Evolutionary conservation across 2,329 filamentous ascomycete genomes (phyloP).

Genomic region (Sporothrix pallida): DNA sequence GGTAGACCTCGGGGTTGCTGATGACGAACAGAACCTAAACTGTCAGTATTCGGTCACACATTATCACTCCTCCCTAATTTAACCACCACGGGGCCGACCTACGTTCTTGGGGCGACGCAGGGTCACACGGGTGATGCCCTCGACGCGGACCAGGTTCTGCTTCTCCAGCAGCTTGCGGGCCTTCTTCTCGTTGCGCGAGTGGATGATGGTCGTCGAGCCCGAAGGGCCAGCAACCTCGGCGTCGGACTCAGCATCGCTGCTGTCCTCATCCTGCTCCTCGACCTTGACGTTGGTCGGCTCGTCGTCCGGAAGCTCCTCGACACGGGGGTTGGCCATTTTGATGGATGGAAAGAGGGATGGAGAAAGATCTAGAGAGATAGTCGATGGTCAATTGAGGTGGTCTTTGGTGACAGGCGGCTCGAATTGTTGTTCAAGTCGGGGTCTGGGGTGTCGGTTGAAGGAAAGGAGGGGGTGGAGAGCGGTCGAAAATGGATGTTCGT

Average conservation of each 20-base stretch:
- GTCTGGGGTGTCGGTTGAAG: not conserved
- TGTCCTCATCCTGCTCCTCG: slow-evolving; percentile 74
- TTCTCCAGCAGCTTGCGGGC: slow-evolving; percentile 99
- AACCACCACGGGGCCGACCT: slow-evolving; percentile 59
- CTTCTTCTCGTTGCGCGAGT: slow-evolving; percentile 99
- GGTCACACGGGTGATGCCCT: slow-evolving; percentile 97
- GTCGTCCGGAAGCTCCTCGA: slow-evolving; percentile 96
- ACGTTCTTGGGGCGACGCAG: slow-evolving; percentile 99
- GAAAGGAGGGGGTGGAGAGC: slow-evolving; percentile 26
- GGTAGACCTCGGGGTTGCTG: slow-evolving; percentile 99
- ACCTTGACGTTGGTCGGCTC: slow-evolving; percentile 81
- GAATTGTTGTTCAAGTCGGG: not conserved
- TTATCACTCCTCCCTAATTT: slow-evolving; percentile 58
- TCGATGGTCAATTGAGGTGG: not conserved
- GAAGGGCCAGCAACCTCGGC: slow-evolving; percentile 74
- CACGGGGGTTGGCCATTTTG: slow-evolving; percentile 95
- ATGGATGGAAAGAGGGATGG: not conserved
- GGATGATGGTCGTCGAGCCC: slow-evolving; percentile 86
- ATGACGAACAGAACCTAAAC: slow-evolving; percentile 99
- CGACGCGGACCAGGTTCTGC: slow-evolving; percentile 93
- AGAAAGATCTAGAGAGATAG: not conserved
- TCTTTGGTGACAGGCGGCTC: not conserved
- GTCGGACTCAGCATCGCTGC: slow-evolving; percentile 73
- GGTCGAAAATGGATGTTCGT: not conserved
- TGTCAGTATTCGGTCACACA: slow-evolving; percentile 67